phyloP scores from a whole-genome alignment of 2,329 filamentous ascomycete species.

The Phyllosticta capitalensis region DNA sequence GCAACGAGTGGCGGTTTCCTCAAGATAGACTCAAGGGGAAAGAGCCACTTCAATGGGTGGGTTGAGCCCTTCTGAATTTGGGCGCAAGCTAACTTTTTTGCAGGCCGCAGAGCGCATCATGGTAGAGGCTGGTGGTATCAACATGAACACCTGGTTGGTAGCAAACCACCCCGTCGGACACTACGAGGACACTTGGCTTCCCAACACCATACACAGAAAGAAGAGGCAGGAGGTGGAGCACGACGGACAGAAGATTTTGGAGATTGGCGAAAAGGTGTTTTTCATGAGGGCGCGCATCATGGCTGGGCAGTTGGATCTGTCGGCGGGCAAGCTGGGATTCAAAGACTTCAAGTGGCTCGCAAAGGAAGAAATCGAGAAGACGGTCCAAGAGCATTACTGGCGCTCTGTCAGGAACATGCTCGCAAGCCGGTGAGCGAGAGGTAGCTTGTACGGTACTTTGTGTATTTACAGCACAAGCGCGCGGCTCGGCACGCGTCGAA shows the following conservation, averaged over 20 bases:
- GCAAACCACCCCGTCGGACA: constrained; percentile 84
- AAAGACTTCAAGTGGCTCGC: constrained; percentile 87
- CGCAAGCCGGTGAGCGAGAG: constrained; percentile 52
- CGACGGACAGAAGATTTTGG: constrained; percentile 19
- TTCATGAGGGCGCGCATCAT: constrained; percentile 96
- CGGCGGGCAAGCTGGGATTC: constrained; percentile 60
- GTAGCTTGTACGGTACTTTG: neutral
- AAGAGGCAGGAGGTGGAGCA: constrained; percentile 16
- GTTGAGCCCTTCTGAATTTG: constrained; percentile 23
- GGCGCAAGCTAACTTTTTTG: neutral
- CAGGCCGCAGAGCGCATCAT: constrained; percentile 78
- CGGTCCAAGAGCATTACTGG: constrained; percentile 62
- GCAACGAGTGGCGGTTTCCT: constrained; percentile 76
- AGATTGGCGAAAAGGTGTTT: constrained; percentile 73
- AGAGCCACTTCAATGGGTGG: constrained; percentile 76
- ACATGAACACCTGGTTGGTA: constrained; percentile 99
- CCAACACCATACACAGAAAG: constrained; percentile 18
- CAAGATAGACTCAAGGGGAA: constrained; percentile 56
- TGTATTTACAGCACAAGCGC: neutral
- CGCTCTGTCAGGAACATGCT: constrained; percentile 73
- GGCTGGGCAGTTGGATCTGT: constrained; percentile 84
- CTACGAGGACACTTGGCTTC: constrained; percentile 50
- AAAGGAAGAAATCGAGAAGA: constrained; percentile 71
- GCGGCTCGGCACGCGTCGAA: neutral
- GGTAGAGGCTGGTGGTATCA: constrained; percentile 66